Evolutionary conservation across 768 basidiomycete genomes (phyloP), one percentile per base, ranked within the genome.

Genomic region (Mycena belliarum): DNA sequence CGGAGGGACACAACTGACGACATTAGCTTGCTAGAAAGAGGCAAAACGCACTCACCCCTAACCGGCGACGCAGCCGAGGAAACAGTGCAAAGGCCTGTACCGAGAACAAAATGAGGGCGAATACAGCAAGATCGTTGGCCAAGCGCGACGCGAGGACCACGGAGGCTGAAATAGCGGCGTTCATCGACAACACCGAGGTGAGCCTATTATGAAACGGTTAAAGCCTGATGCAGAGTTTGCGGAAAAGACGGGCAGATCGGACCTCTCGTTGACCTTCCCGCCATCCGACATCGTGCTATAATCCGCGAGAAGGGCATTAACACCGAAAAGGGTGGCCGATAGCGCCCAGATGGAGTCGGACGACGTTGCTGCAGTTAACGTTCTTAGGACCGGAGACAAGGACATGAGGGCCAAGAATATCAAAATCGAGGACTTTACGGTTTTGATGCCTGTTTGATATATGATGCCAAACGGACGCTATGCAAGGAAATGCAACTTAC

Each of bases 341-440:
- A 98, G 74, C 7, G 96, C 95, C 94, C 94, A 98, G 63, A 98
- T 95, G 26, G 94, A 94, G 71, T 99, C 97, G 14, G 91, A 91
- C 37, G 96, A 97, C 5, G 95, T 98, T 24, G 95, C 93, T 37
- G 92, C 90, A 26, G 94, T 96, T 67, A 99, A 75, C 6, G 96
- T 98, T 67, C 88, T 84, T 54, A 98, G 77, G 11, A 98, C 90
- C 15, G 97, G 97, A 4, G 95, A 88, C 52, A 98, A 79, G 16
- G 94, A 88, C 77, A 97, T 86, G 58, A 99, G 81, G 8, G 91
- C 84, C 23, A 97, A 81, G 67, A 96, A 91, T 63, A 95, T 89
- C 57, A 98, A 79, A 42, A 98, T 79, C 8, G 89, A 88, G 4
- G 92, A 91, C 68, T 91, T 93, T 60, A 89, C 68, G 1, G 83